Evolutionary conservation across 768 basidiomycete genomes (phyloP).

Genomic region (Serendipita sp.): DNA sequence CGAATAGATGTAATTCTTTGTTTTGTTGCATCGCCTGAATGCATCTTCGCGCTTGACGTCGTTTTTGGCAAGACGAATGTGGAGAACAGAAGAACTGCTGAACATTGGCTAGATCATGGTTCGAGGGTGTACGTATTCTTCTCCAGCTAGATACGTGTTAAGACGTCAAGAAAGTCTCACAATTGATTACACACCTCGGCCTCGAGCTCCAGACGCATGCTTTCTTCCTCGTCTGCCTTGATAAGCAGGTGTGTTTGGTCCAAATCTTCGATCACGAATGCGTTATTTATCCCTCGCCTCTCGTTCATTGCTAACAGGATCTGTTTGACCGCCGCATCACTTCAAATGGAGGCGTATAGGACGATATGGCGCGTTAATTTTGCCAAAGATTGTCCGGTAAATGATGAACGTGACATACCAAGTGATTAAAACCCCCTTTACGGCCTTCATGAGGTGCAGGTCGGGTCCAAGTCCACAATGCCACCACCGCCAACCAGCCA

Average conservation of each 20-base stretch:
- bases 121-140: slow-evolving; percentile 54
- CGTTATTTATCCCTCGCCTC: slow-evolving; percentile 29
- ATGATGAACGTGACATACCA: slow-evolving; percentile 30
- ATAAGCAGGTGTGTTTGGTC: slow-evolving; percentile 75
- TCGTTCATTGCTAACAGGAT: slow-evolving; percentile 74
- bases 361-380: not conserved
- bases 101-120: not conserved
- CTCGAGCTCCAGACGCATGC: slow-evolving; percentile 57
- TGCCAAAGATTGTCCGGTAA: not conserved
- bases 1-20: no score
- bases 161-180: not conserved
- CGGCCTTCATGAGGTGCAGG: slow-evolving; percentile 37
- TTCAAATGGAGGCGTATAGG: slow-evolving; percentile 17
- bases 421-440: slow-evolving; percentile 53
- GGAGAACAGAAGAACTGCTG: no score
- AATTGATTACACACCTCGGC: slow-evolving; percentile 38
- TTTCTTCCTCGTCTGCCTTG: slow-evolving; percentile 65
- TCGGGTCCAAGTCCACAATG: not conserved
- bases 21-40: no score
- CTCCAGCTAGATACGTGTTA: slow-evolving; percentile 39
- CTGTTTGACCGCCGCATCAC: slow-evolving; percentile 82
- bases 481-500: not conserved
- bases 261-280: slow-evolving; percentile 73
- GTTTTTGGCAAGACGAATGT: no score
- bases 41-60: no score